Conservation (phyloP, 2,329 filamentous ascomycete genomes). For the Colletotrichum sidae region DNA sequence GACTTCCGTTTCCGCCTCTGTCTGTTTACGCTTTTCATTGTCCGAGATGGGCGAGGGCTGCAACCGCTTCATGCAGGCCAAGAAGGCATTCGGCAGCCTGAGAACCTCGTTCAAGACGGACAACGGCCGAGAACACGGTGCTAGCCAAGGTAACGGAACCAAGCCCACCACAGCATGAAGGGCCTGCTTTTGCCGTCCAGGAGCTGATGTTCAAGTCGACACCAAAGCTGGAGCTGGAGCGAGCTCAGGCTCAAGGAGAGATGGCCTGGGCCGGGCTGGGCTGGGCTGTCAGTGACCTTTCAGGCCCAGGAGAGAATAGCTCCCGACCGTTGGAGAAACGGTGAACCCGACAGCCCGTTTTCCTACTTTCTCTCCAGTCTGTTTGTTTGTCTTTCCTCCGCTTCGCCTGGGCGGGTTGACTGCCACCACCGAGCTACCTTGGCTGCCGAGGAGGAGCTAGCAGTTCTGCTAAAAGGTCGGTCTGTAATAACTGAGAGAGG, state of each 20-base stretch:
- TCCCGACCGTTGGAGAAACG: neutral
- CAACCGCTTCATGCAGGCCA: neutral
- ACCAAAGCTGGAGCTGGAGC: too few relatives aligned
- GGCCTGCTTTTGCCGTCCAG: neutral
- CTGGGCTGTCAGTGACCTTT: constrained; percentile 3
- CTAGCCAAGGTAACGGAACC: neutral
- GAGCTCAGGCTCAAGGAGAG: too few relatives aligned
- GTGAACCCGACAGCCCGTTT: neutral
- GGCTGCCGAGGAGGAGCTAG: too few relatives aligned
- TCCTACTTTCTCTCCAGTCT: constrained; percentile 2
- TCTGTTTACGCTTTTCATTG: neutral
- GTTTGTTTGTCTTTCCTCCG: constrained; percentile 6
- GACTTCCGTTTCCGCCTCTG: neutral
- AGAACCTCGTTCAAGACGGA: constrained; percentile 1
- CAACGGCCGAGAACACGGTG: constrained; percentile 10
- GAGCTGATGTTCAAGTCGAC: too few relatives aligned
- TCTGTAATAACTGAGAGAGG: constrained; percentile 15
- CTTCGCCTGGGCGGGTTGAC: neutral
- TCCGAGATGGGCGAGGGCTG: neutral
- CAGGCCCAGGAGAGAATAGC: constrained; percentile 16
- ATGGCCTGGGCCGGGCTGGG: too few relatives aligned
- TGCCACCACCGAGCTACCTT: too few relatives aligned
- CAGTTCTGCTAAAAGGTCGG: constrained; percentile 1
- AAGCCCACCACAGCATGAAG: constrained; percentile 13
- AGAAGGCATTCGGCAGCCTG: constrained; percentile 24